Percentiles rank a stretch among this genome's conserved stretches.
Conservation (phyloP, 305 asterid genomes). For the Fraxinus sp. region DNA sequence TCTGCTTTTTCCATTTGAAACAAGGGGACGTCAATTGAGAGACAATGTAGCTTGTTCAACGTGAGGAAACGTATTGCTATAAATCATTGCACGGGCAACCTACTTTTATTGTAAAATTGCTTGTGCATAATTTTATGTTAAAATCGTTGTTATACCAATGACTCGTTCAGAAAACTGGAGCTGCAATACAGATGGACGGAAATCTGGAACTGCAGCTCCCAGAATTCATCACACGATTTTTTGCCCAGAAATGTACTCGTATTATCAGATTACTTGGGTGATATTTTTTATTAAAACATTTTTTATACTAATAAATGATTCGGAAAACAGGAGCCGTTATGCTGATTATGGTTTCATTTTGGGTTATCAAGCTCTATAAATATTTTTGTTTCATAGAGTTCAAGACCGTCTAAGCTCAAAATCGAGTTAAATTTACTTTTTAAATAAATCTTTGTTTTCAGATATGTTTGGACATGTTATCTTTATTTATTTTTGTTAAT, state of each 20-base stretch:
- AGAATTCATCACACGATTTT: not conserved
- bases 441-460: too few species aligned
- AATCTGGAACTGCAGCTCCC: not conserved
- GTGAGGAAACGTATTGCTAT: not conserved
- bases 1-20: conserved; percentile 61
- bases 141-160: not conserved
- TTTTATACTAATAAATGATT: not conserved
- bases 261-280: not conserved
- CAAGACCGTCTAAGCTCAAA: not conserved
- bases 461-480: not conserved
- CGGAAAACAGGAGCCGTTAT: not conserved
- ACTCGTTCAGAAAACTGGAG: not conserved
- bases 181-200: not conserved
- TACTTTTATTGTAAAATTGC: not conserved
- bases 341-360: not conserved
- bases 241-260: not conserved
- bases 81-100: not conserved
- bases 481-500: not conserved
- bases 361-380: not conserved
- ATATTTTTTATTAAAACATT: not conserved
- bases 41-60: conserved; percentile 35
- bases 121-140: not conserved
- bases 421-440: too few species aligned
- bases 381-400: not conserved
- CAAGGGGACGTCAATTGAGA: conserved; percentile 53